Evolutionary conservation across 1,284 basidiomycete species (phyloP).

Genomic region (Wolfiporia cocos): DNA sequence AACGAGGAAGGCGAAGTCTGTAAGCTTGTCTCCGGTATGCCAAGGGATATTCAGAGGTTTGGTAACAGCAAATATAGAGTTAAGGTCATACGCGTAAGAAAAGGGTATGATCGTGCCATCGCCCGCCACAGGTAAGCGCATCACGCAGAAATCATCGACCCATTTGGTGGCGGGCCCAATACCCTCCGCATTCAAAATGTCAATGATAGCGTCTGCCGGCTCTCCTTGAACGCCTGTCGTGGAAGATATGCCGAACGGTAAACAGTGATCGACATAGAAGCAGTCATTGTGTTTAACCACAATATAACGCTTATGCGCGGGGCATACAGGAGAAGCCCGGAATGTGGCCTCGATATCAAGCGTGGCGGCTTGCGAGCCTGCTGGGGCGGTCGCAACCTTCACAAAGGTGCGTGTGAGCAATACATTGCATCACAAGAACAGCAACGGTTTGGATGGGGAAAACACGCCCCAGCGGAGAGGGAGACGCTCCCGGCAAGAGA

Average conservation of each 20-base stretch:
- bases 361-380: slow-evolving; percentile 26
- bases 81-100: slow-evolving; percentile 11
- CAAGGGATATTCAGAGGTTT: slow-evolving; percentile 20
- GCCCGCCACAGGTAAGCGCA: slow-evolving; percentile 15
- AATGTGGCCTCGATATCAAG: slow-evolving; percentile 29
- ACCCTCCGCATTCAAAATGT: slow-evolving; percentile 19
- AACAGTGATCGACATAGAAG: slow-evolving; percentile 19
- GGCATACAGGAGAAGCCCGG: slow-evolving; percentile 22
- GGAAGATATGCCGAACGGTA: slow-evolving; percentile 26
- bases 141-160: slow-evolving; percentile 27
- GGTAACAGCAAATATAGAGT: slow-evolving; percentile 13
- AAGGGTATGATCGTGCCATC: slow-evolving; percentile 1
- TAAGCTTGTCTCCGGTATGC: slow-evolving; percentile 12
- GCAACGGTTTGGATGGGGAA: not conserved
- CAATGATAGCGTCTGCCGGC: slow-evolving; percentile 24
- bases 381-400: slow-evolving; percentile 25
- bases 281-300: slow-evolving; percentile 21
- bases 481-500: not conserved
- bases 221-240: slow-evolving; percentile 26
- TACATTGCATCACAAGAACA: not conserved
- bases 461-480: not conserved
- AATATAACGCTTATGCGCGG: slow-evolving; percentile 20
- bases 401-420: not conserved
- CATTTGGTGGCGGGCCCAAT: slow-evolving; percentile 24
- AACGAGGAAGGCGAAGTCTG: slow-evolving; percentile 22